A percentile compares a stretch with the other conserved stretches of the same genome.
Conservation (phyloP, 2,329 filamentous ascomycete species). For the Xylaria sp. region DNA sequence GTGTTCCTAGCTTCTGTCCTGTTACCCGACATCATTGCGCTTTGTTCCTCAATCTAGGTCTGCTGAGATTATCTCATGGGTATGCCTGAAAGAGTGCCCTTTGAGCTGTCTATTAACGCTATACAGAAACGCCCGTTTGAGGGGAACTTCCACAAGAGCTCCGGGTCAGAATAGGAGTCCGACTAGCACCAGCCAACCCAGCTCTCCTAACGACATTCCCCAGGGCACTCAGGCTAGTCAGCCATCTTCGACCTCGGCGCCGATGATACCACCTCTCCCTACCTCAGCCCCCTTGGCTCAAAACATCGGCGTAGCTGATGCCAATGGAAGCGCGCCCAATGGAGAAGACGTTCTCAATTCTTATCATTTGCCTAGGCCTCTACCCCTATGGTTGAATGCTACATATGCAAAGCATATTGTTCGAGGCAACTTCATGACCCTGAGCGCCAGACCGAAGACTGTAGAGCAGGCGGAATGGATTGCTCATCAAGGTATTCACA, state of each 20-base stretch:
- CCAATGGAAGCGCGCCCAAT: slow-evolving; percentile 52
- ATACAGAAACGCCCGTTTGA: slow-evolving; percentile 62
- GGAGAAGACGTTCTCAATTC: slow-evolving; percentile 62
- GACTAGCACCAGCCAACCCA: slow-evolving; percentile 54
- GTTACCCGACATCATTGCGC: too few species aligned
- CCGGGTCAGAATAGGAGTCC: slow-evolving; percentile 60
- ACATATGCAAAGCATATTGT: slow-evolving; percentile 84
- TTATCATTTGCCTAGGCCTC: slow-evolving; percentile 68
- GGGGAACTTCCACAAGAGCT: slow-evolving; percentile 59
- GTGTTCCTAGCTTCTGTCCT: background rate
- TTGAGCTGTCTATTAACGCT: slow-evolving; percentile 36
- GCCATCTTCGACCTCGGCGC: slow-evolving; percentile 58
- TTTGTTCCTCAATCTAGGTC: background rate
- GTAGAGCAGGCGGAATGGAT: slow-evolving; percentile 96
- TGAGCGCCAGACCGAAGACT: slow-evolving; percentile 90
- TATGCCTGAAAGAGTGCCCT: slow-evolving; percentile 3
- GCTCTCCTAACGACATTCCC: slow-evolving; percentile 51
- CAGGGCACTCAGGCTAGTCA: slow-evolving; percentile 58
- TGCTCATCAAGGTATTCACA: slow-evolving; percentile 80
- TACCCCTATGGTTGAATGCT: slow-evolving; percentile 77
- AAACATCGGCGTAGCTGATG: slow-evolving; percentile 71
- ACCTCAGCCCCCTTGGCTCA: slow-evolving; percentile 68
- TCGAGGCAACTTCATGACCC: slow-evolving; percentile 96
- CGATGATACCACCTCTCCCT: slow-evolving; percentile 65
- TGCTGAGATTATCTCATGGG: background rate